phyloP scores from a whole-genome alignment of 495 filamentous ascomycete species.

The Choiromyces venosus region DNA sequence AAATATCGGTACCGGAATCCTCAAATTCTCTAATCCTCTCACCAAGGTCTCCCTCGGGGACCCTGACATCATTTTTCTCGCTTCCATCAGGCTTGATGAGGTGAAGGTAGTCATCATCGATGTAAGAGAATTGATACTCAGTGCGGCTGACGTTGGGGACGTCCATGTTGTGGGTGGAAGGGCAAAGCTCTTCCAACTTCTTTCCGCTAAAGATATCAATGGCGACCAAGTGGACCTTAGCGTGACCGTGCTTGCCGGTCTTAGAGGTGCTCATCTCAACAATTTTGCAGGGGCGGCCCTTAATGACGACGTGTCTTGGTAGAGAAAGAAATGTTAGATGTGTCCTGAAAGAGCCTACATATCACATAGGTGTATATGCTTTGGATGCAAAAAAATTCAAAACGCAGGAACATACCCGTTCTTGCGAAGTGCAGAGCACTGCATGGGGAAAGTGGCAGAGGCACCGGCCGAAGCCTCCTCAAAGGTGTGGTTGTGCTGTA shows the following conservation, averaged over 20 bases:
- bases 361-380: slow-evolving; percentile 7
- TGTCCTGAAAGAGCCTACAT: slow-evolving; percentile 2
- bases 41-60: slow-evolving; percentile 82
- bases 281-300: slow-evolving; percentile 98
- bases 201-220: slow-evolving; percentile 99
- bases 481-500: slow-evolving; percentile 84
- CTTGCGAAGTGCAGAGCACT: slow-evolving; percentile 99
- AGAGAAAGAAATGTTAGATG: slow-evolving; percentile 14
- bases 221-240: slow-evolving; percentile 96
- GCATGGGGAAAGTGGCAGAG: slow-evolving; percentile 89
- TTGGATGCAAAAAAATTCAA: slow-evolving; percentile 6
- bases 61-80: slow-evolving; percentile 90
- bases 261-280: slow-evolving; percentile 99
- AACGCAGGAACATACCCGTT: slow-evolving; percentile 60
- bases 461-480: slow-evolving; percentile 89
- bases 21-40: slow-evolving; percentile 65
- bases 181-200: slow-evolving; percentile 98
- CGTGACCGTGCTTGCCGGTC: slow-evolving; percentile 99
- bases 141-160: slow-evolving; percentile 84
- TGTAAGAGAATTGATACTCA: slow-evolving; percentile 71
- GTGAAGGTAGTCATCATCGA: slow-evolving; percentile 84
- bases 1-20: slow-evolving; percentile 68
- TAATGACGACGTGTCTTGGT: slow-evolving; percentile 71
- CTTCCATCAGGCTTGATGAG: slow-evolving; percentile 75
- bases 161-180: slow-evolving; percentile 99